Conservation (phyloP, 2,329 filamentous ascomycete genomes). For the Pseudopyrenochaeta lycopersici region DNA sequence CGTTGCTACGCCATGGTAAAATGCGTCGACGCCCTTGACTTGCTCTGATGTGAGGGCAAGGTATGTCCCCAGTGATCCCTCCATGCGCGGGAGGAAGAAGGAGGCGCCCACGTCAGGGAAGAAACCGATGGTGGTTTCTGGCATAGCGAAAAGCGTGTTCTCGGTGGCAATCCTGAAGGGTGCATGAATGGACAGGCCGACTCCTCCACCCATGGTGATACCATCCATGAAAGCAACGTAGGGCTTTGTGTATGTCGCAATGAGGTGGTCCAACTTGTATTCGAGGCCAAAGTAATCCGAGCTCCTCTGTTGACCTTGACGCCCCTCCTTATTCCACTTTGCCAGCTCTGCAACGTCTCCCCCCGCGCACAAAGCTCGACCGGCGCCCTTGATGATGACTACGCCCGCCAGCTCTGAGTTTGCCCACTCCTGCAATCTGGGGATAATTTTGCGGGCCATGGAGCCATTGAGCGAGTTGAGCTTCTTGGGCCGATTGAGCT, state of each 20-base stretch:
- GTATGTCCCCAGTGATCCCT: constrained; percentile 88
- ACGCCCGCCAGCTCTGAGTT: constrained; percentile 95
- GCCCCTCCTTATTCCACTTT: constrained; percentile 72
- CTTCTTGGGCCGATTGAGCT: constrained; percentile 93
- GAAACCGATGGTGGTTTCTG: constrained; percentile 97
- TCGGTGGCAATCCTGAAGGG: constrained; percentile 97
- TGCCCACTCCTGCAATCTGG: constrained; percentile 89
- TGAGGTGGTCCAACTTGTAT: constrained; percentile 95
- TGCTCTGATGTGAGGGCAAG: constrained; percentile 89
- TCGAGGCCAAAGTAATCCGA: constrained; percentile 90
- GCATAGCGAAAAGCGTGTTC: constrained; percentile 96
- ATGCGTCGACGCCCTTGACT: constrained; percentile 82
- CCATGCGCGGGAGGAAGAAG: constrained; percentile 92
- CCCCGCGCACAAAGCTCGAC: constrained; percentile 88
- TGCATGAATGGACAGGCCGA: constrained; percentile 92
- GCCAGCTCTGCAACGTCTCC: constrained; percentile 88
- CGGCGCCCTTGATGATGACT: constrained; percentile 89
- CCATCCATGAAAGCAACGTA: constrained; percentile 97
- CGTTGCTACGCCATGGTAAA: constrained; percentile 91
- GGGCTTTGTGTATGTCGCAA: constrained; percentile 92
- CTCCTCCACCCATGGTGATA: constrained; percentile 97
- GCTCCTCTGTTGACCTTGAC: constrained; percentile 76
- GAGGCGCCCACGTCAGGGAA: constrained; percentile 97
- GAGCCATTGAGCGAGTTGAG: constrained; percentile 91
- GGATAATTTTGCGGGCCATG: constrained; percentile 94